Evolutionary conservation across 225 moss, liverwort and hornwort species (phyloP).

Genomic region (Pseudisothecium myosuroides): DNA sequence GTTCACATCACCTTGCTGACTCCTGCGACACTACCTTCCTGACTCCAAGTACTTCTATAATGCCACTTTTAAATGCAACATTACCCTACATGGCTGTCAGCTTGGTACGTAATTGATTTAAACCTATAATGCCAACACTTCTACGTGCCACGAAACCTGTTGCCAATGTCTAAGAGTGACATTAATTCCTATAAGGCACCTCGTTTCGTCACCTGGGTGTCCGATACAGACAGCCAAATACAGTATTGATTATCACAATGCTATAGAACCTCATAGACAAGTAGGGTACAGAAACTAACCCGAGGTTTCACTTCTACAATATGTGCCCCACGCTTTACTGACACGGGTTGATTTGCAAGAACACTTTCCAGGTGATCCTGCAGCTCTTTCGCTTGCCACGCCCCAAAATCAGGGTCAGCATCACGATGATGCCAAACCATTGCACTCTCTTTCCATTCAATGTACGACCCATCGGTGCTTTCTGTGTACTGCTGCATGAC

Average conservation of each 20-base stretch:
- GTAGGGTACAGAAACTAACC: slow-evolving; percentile 19
- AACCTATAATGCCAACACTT: neutral
- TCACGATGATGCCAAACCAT: slow-evolving; percentile 90
- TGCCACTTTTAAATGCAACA: too few species aligned
- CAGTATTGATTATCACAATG: neutral
- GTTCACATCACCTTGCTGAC: neutral
- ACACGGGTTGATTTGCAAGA: slow-evolving; percentile 80
- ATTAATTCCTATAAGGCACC: neutral
- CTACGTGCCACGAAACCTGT: neutral
- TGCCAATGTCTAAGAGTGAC: neutral
- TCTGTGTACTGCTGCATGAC: slow-evolving; percentile 82
- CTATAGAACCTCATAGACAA: neutral
- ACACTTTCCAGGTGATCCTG: slow-evolving; percentile 89
- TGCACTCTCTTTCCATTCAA: slow-evolving; percentile 79
- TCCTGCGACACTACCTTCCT: neutral
- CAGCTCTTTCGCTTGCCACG: slow-evolving; percentile 97
- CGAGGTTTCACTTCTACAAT: slow-evolving; percentile 94
- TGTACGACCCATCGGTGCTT: slow-evolving; percentile 80
- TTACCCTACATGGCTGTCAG: neutral
- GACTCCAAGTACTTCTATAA: neutral
- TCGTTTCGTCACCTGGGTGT: neutral
- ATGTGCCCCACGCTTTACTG: slow-evolving; percentile 81
- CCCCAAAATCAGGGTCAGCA: slow-evolving; percentile 89
- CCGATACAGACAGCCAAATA: neutral
- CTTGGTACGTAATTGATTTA: neutral